These are phyloP conservation scores for Acmispon strigosus DNA, from an alignment of 306 rosid species.

Conservation along the genomic window DNA sequence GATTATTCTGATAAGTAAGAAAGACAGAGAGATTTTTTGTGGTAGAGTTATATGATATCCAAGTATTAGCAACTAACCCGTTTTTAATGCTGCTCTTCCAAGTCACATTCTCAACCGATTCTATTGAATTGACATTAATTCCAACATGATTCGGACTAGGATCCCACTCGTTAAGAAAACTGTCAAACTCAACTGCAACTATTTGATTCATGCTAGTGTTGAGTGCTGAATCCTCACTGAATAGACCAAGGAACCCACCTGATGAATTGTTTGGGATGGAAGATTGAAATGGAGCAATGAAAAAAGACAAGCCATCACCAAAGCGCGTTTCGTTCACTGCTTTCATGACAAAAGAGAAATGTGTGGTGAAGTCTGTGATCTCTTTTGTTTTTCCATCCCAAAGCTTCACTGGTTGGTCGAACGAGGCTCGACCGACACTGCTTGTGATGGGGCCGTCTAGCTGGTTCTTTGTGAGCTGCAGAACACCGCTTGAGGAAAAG, in stretches of 20 bases:
- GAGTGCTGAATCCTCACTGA: constrained; percentile 21
- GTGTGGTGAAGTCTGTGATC: constrained; percentile 67
- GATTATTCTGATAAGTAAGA: constrained; percentile 44
- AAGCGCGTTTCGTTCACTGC: not conserved
- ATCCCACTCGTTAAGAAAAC: constrained; percentile 44
- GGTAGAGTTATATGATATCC: constrained; percentile 57
- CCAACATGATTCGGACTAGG: constrained; percentile 54
- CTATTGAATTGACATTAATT: constrained; percentile 56
- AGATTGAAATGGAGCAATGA: constrained; percentile 49
- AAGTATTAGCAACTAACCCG: constrained; percentile 46
- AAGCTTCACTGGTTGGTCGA: constrained; percentile 35
- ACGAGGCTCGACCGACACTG: constrained; percentile 63
- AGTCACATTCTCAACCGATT: constrained; percentile 25
- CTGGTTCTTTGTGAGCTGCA: constrained; percentile 58
- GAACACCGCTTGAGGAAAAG: constrained; percentile 30
- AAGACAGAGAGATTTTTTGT: constrained; percentile 50
- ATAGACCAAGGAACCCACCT: constrained; percentile 62
- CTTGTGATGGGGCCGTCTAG: constrained; percentile 26
- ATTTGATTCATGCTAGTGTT: constrained; percentile 32
- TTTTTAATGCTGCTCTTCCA: constrained; percentile 51
- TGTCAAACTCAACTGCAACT: constrained; percentile 76
- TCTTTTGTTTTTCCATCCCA: constrained; percentile 42
- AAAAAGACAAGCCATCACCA: constrained; percentile 71
- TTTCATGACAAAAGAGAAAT: constrained; percentile 49
- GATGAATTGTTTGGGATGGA: constrained; percentile 40